Evolutionary conservation across 2,329 filamentous ascomycete species (phyloP).

Genomic region (Aspergillus nomiae): DNA sequence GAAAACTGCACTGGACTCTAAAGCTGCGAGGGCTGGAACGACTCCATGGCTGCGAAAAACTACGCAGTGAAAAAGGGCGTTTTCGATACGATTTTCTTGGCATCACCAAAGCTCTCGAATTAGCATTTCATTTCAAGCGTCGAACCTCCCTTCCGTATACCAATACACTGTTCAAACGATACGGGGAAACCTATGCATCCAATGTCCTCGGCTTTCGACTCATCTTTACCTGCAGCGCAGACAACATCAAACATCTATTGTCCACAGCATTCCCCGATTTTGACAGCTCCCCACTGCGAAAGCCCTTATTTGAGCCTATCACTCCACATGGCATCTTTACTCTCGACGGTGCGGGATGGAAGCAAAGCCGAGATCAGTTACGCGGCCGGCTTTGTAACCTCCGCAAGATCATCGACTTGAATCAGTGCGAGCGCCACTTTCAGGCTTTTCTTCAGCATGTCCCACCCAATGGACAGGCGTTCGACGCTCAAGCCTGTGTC

Average conservation of each 20-base stretch:
- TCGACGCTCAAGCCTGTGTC: slow-evolving; percentile 3
- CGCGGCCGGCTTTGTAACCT: slow-evolving; percentile 1
- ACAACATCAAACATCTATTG: slow-evolving; percentile 13
- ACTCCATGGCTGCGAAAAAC: not conserved
- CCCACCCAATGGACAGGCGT: not conserved
- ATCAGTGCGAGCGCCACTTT: slow-evolving; percentile 8
- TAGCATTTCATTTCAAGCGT: slow-evolving; percentile 1
- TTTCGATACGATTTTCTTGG: slow-evolving; percentile 2
- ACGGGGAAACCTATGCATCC: slow-evolving; percentile 15
- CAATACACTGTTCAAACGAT: slow-evolving; percentile 8
- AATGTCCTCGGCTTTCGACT: slow-evolving; percentile 11
- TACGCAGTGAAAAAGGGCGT: not conserved
- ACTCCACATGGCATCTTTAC: slow-evolving; percentile 19
- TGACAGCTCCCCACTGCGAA: slow-evolving; percentile 13
- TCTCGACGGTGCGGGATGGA: slow-evolving; percentile 14
- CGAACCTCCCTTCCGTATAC: slow-evolving; percentile 6
- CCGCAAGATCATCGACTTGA: slow-evolving; percentile 7
- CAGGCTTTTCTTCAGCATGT: slow-evolving; percentile 9
- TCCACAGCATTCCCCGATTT: slow-evolving; percentile 13
- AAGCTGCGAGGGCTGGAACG: not conserved
- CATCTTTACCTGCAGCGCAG: slow-evolving; percentile 14
- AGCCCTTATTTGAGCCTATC: slow-evolving; percentile 13
- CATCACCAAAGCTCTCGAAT: slow-evolving; percentile 1
- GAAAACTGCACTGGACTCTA: not conserved
- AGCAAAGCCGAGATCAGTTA: slow-evolving; percentile 7